Evolutionary conservation across 495 filamentous ascomycete genomes (phyloP).

Genomic region (Hyphodiscus hymeniophilus): DNA sequence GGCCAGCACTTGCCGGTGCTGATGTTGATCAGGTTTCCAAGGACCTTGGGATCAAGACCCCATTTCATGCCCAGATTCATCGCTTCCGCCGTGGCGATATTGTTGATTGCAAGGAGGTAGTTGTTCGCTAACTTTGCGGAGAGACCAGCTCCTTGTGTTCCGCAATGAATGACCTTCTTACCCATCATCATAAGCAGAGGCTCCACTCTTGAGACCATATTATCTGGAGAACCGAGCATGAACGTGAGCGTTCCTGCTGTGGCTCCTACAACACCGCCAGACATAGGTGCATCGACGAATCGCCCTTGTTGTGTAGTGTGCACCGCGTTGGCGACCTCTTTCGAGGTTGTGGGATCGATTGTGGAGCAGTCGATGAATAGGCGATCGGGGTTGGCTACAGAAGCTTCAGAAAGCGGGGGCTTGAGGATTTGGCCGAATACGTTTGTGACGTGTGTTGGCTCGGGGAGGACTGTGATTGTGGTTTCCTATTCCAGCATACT

Average conservation of each 20-base stretch:
- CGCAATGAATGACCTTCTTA: conserved; percentile 71
- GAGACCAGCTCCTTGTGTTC: conserved; percentile 69
- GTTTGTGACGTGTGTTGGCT: conserved; percentile 67
- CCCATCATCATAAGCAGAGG: conserved; percentile 71
- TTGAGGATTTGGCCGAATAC: conserved; percentile 60
- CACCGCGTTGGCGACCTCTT: conserved; percentile 54
- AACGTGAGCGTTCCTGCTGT: conserved; percentile 68
- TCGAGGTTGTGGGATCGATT: conserved; percentile 73
- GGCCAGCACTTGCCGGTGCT: conserved; percentile 89
- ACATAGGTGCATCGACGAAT: conserved; percentile 79
- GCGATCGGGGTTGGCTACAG: conserved; percentile 35
- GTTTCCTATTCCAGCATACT: conserved; percentile 44
- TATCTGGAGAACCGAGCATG: conserved; percentile 69
- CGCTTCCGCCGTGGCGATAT: conserved; percentile 85
- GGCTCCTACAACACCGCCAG: conserved; percentile 79
- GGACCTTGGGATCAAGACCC: conserved; percentile 71
- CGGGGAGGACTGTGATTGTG: conserved; percentile 72
- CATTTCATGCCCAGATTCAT: conserved; percentile 85
- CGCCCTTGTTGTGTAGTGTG: conserved; percentile 40
- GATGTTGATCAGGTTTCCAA: conserved; percentile 76
- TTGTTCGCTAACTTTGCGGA: conserved; percentile 90
- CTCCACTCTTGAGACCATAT: conserved; percentile 50
- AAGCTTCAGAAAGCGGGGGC: conserved; percentile 29
- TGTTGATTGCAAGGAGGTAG: conserved; percentile 84
- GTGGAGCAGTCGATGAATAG: conserved; percentile 80